These are phyloP conservation scores for Barnettozyma vustinii DNA, from an alignment of 805 yeast species.

Conservation along the genomic window DNA sequence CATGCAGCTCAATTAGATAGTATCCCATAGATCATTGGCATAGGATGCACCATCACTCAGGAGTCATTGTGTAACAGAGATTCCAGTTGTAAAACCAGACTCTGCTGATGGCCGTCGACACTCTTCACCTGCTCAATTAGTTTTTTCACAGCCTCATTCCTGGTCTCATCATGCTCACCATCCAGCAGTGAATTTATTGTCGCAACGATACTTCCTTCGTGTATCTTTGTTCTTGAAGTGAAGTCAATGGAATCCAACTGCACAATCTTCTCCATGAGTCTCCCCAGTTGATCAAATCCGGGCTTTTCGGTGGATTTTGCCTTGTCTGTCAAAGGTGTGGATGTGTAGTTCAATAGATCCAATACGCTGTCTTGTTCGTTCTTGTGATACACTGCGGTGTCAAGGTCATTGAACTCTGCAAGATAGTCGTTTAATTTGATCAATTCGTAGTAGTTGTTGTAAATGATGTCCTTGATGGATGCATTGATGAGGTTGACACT, in stretches of 20 bases:
- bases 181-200: conserved; percentile 1
- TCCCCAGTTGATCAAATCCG: conserved; percentile 12
- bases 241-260: conserved; percentile 12
- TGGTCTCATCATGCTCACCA: not conserved
- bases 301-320: conserved; percentile 1
- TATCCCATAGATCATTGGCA: too few relatives aligned
- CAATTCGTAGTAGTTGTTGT: conserved; percentile 70
- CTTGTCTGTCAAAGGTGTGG: not conserved
- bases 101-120: conserved; percentile 3
- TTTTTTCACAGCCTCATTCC: conserved; percentile 5
- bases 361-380: conserved; percentile 10
- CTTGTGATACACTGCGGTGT: conserved; percentile 9
- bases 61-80: not conserved
- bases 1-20: too few relatives aligned
- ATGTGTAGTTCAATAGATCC: conserved; percentile 10
- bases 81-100: conserved; percentile 7
- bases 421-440: conserved; percentile 61
- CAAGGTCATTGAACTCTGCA: conserved; percentile 28
- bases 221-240: not conserved
- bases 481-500: conserved; percentile 48
- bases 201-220: not conserved
- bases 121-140: conserved; percentile 10
- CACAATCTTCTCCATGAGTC: conserved; percentile 21
- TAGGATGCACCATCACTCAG: not conserved
- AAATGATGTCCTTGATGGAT: conserved; percentile 64